Evolutionary conservation across 805 yeast species (phyloP).

Genomic region (Ogataea ramenticola): DNA sequence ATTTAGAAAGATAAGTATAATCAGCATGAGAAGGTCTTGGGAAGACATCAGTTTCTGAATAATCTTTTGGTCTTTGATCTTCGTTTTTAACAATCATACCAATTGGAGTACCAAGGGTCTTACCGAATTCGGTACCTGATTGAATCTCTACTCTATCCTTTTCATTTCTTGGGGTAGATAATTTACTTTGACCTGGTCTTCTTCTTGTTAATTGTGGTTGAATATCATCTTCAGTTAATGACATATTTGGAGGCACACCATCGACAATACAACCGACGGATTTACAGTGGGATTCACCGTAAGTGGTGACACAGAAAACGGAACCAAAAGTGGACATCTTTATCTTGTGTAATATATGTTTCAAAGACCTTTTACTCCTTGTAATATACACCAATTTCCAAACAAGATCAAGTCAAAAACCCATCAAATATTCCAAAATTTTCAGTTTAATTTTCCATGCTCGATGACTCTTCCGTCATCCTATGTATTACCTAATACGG

Average conservation of each 20-base stretch:
- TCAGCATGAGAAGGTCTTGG: conserved; percentile 99
- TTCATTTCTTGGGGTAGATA: conserved; percentile 94
- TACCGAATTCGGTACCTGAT: conserved; percentile 88
- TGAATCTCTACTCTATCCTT: conserved; percentile 90
- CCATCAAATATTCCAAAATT: too few species aligned
- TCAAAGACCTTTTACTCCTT: too few species aligned
- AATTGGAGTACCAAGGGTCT: conserved; percentile 90
- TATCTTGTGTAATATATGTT: too few species aligned
- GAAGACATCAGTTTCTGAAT: conserved; percentile 87
- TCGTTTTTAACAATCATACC: conserved; percentile 90
- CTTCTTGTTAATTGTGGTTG: conserved; percentile 96
- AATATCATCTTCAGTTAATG: conserved; percentile 75
- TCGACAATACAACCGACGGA: conserved; percentile 98
- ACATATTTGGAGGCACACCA: conserved; percentile 95
- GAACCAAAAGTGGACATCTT: conserved; percentile 73
- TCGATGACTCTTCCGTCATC: too few species aligned
- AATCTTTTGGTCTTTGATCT: conserved; percentile 96
- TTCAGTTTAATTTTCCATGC: too few species aligned
- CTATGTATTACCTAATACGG: too few species aligned
- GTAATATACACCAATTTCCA: too few species aligned
- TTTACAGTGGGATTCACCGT: conserved; percentile 96
- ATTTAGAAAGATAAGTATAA: conserved; percentile 83
- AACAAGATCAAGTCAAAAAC: too few species aligned
- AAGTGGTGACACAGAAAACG: conserved; percentile 73
- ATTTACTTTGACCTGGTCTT: conserved; percentile 93